Evolutionary conservation across 1,139 yeast species (phyloP), one percentile per base, ranked within the genome.

Genomic region (Pneumocystis wakefieldiae): DNA sequence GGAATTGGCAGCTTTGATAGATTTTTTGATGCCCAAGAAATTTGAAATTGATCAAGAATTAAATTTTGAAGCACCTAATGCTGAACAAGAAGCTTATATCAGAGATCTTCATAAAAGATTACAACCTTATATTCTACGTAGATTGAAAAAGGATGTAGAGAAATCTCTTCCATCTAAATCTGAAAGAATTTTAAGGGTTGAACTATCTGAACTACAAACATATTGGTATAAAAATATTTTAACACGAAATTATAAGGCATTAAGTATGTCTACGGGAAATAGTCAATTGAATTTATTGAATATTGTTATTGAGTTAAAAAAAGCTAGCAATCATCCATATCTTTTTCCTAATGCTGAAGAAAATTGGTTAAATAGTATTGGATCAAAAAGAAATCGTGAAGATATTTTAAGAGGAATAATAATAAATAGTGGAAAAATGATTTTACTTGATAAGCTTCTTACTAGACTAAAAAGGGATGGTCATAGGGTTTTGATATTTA

Each of bases 361-460:
- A 53, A 81, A 86, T 66, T 95, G 89, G 29, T 76, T 90, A 66
- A 78, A 82, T 6, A 83, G 83, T 65, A 79, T 81, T 62, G 82
- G 81, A 53, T 74, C 75, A 65, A 79, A 89, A 1, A 57, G 28
- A 19, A 37, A 14, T 29, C 80, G 97, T 66, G 97, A 92, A 69
- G 87, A 85, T 68, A 80, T 87, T 15, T 77, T 92, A 61, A 83
- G 90, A 71, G 99, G 98, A 17, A 78, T 92, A 80, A 87, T 92
- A 68, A 94, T 92, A 98, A 88, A 95, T 17, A 87, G 96, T 19
- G 99, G 99, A 70, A 92, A 92, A 73, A 92, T 94, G 98, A 98
- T 94, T 1, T 78, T 92, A 62, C 78, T 92, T 61, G 99, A 92
- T 75, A 92, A 94, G 73, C 78, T 92, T 57, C 78, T 92, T 66